phyloP scores from a whole-genome alignment of 2,329 filamentous ascomycete species.

The Alternaria postmessia region DNA sequence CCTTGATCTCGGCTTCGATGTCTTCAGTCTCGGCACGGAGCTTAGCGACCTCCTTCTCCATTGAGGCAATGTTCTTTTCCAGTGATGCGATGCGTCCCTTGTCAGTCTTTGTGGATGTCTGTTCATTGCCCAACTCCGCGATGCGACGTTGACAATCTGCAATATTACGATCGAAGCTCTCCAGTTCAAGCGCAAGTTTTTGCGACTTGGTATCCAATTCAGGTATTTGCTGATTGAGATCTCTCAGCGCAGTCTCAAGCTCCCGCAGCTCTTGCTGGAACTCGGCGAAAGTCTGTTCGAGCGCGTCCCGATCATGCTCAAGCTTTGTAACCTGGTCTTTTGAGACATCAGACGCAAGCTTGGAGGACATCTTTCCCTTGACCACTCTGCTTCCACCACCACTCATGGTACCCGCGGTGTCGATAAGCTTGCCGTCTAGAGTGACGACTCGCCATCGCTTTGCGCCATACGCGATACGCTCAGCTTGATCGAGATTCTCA shows the following conservation, averaged over 20 bases:
- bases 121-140: conserved; percentile 81
- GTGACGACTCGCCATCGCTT: conserved; percentile 97
- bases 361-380: conserved; percentile 95
- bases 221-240: conserved; percentile 80
- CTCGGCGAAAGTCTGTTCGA: conserved; percentile 82
- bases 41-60: conserved; percentile 80
- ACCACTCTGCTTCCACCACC: conserved; percentile 92
- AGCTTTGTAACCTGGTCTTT: conserved; percentile 90
- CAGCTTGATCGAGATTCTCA: conserved; percentile 91
- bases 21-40: conserved; percentile 86
- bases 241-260: conserved; percentile 75
- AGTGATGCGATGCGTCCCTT: conserved; percentile 75
- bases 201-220: conserved; percentile 88
- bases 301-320: conserved; percentile 82
- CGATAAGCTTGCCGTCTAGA: conserved; percentile 91
- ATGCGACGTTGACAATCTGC: conserved; percentile 84
- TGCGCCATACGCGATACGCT: conserved; percentile 93
- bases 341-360: conserved; percentile 83
- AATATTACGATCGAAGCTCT: conserved; percentile 84
- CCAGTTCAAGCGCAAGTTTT: conserved; percentile 87
- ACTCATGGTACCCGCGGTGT: conserved; percentile 98
- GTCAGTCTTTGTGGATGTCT: conserved; percentile 82
- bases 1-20: conserved; percentile 91
- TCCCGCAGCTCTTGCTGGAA: conserved; percentile 86
- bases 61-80: conserved; percentile 77